Percentiles rank a stretch among this genome's conserved stretches.
Evolutionary conservation across 108 stramenopile species (phyloP).

Genomic region (Conticribra guillardii): DNA sequence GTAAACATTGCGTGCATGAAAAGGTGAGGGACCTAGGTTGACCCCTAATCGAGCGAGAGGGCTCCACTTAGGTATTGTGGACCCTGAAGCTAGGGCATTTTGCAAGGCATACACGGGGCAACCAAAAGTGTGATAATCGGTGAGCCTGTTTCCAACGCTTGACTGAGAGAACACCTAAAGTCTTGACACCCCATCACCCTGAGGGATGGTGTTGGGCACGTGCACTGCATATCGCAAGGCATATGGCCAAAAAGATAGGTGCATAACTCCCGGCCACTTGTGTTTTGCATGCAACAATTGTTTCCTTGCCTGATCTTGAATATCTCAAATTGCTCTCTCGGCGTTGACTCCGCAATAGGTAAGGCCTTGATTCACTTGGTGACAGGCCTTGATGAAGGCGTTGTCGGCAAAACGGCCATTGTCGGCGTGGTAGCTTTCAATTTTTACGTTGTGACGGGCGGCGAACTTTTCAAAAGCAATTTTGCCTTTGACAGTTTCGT

Average conservation of each 20-base stretch:
- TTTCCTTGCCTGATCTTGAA: slow-evolving; percentile 32
- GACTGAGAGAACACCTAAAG: slow-evolving; percentile 14
- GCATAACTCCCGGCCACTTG: slow-evolving; percentile 36
- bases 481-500: slow-evolving; percentile 22
- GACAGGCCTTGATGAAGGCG: slow-evolving; percentile 1
- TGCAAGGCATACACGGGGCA: slow-evolving; percentile 31
- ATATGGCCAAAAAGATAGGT: slow-evolving; percentile 44
- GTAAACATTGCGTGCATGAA: slow-evolving; percentile 1
- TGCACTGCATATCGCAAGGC: slow-evolving; percentile 23
- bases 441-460: slow-evolving; percentile 8
- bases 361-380: slow-evolving; percentile 11
- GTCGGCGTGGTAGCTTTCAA: slow-evolving; percentile 53
- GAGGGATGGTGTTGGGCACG: background rate
- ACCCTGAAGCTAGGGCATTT: slow-evolving; percentile 6
- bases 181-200: background rate
- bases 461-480: slow-evolving; percentile 23
- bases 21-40: slow-evolving; percentile 36
- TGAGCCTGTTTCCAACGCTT: slow-evolving; percentile 7
- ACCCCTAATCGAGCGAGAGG: slow-evolving; percentile 27
- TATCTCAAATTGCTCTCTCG: slow-evolving; percentile 35
- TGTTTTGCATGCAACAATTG: slow-evolving; percentile 29
- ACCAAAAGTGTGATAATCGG: slow-evolving; percentile 18
- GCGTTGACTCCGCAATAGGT: slow-evolving; percentile 41
- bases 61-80: slow-evolving; percentile 17
- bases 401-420: slow-evolving; percentile 22